Conservation (phyloP, 1,284 basidiomycete species). For the Apiotrichum domesticum region DNA sequence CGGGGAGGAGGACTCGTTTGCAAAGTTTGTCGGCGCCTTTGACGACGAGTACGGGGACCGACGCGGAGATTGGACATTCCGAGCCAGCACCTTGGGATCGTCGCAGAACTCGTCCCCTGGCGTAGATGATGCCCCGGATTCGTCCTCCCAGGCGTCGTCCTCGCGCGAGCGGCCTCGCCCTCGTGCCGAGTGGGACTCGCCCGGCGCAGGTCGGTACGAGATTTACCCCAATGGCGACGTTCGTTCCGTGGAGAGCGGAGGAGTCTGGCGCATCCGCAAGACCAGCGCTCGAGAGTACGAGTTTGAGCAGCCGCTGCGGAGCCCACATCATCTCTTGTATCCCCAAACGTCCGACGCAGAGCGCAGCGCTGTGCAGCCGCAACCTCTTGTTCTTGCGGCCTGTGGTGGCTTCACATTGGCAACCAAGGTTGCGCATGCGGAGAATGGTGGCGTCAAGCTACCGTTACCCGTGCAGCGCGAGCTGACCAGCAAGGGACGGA, state of each 20-base stretch:
- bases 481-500: slow-evolving; percentile 6
- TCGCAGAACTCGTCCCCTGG: slow-evolving; percentile 3
- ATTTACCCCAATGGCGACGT: slow-evolving; percentile 39
- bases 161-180: slow-evolving; percentile 8
- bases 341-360: not conserved
- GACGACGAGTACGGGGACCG: slow-evolving; percentile 48
- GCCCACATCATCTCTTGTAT: not conserved
- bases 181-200: slow-evolving; percentile 40
- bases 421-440: slow-evolving; percentile 35
- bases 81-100: slow-evolving; percentile 20
- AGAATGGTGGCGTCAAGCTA: slow-evolving; percentile 43
- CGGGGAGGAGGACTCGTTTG: slow-evolving; percentile 48
- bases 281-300: slow-evolving; percentile 37
- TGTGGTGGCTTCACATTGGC: slow-evolving; percentile 22
- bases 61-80: slow-evolving; percentile 49
- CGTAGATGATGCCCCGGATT: not conserved
- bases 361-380: not conserved
- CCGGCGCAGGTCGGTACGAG: slow-evolving; percentile 40
- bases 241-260: slow-evolving; percentile 28
- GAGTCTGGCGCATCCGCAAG: slow-evolving; percentile 33
- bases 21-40: slow-evolving; percentile 48
- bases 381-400: slow-evolving; percentile 2
- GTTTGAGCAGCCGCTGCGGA: slow-evolving; percentile 25
- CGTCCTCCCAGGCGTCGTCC: too few relatives aligned
- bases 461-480: slow-evolving; percentile 16